Evolutionary conservation across 1,139 yeast genomes (phyloP).

Genomic region (Hansenula sp.): DNA sequence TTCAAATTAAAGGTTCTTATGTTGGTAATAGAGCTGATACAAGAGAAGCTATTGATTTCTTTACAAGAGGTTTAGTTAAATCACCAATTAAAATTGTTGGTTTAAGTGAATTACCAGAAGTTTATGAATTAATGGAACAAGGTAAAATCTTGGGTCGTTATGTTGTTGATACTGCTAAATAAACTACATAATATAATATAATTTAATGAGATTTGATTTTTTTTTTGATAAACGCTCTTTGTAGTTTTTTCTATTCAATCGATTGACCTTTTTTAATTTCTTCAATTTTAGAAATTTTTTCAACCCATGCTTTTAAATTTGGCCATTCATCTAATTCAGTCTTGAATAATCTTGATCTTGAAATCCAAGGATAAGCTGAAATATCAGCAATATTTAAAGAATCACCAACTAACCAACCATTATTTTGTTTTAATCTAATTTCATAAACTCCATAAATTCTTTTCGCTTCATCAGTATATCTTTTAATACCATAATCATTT

Average conservation of each 20-base stretch:
- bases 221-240: not conserved
- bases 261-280: slow-evolving; percentile 32
- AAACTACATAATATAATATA: slow-evolving; percentile 4
- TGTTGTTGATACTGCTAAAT: slow-evolving; percentile 67
- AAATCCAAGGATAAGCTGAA: slow-evolving; percentile 34
- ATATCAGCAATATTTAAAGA: slow-evolving; percentile 52
- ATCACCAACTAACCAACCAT: slow-evolving; percentile 49
- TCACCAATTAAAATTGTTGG: slow-evolving; percentile 72
- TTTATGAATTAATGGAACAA: slow-evolving; percentile 64
- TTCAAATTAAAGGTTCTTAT: slow-evolving; percentile 65
- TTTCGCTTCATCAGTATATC: slow-evolving; percentile 44
- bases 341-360: slow-evolving; percentile 20
- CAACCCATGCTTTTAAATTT: slow-evolving; percentile 34
- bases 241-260: not conserved
- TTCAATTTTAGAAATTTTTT: slow-evolving; percentile 30
- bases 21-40: slow-evolving; percentile 82
- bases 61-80: slow-evolving; percentile 61
- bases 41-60: slow-evolving; percentile 72
- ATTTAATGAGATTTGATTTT: not conserved
- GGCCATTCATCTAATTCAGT: slow-evolving; percentile 34
- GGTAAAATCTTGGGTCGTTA: slow-evolving; percentile 74
- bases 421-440: slow-evolving; percentile 36
- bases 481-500: slow-evolving; percentile 42
- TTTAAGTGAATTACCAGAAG: slow-evolving; percentile 55
- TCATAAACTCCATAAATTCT: slow-evolving; percentile 51